phyloP scores from a whole-genome alignment of 2,329 filamentous ascomycete species.

The Emmonsia crescens region DNA sequence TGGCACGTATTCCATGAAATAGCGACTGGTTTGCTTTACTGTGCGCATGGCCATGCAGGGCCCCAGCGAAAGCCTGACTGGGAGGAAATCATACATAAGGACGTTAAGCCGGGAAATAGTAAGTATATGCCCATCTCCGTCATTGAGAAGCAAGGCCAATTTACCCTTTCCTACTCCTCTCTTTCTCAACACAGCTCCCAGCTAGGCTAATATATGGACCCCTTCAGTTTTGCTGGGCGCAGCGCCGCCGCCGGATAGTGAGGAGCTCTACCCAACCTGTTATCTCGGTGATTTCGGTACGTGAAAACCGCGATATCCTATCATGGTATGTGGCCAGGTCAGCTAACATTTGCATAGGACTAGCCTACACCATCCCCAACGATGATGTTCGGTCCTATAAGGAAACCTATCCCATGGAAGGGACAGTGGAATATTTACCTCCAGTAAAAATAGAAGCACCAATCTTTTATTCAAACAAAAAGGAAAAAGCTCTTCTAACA shows the following conservation, averaged over 20 bases:
- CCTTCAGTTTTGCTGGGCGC: slow-evolving; percentile 6
- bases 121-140: background rate
- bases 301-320: background rate
- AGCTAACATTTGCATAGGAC: slow-evolving; percentile 1
- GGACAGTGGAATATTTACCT: slow-evolving; percentile 3
- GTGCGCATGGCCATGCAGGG: slow-evolving; percentile 3
- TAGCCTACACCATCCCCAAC: slow-evolving; percentile 9
- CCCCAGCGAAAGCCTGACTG: slow-evolving; percentile 4
- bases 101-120: slow-evolving; percentile 10
- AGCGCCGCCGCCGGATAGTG: background rate
- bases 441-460: slow-evolving; percentile 1
- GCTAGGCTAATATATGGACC: background rate
- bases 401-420: slow-evolving; percentile 2
- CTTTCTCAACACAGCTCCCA: background rate
- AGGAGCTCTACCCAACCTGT: slow-evolving; percentile 6
- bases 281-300: slow-evolving; percentile 9
- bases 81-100: slow-evolving; percentile 10
- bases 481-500: background rate
- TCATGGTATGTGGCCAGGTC: background rate
- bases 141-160: background rate
- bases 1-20: slow-evolving; percentile 9
- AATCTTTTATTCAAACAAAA: background rate
- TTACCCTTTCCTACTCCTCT: background rate
- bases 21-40: slow-evolving; percentile 7
- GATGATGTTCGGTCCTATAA: slow-evolving; percentile 8